Evolutionary conservation across 1,284 basidiomycete genomes (phyloP), one percentile per base, ranked within the genome.

Genomic region (Tremellales sp.): DNA sequence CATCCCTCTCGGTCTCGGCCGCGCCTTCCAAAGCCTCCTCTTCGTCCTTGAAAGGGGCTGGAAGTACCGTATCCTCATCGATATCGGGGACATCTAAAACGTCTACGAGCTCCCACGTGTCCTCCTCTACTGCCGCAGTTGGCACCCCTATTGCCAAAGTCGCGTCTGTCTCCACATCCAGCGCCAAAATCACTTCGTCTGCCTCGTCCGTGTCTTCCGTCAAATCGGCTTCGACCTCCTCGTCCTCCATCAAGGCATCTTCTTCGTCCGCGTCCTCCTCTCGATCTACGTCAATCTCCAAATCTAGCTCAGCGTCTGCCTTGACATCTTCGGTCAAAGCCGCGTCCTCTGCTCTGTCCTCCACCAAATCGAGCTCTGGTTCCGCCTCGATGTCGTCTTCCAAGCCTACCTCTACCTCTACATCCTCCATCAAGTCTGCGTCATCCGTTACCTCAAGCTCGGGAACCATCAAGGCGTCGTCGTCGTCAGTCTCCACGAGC

Each of bases 301-400:
- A 27, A 29, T n/a, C 32, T 34, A 19, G 33, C 14, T 14, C 7
- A 25, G 4, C 43, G 3, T 8, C 36, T 22, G 27, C 24, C 10
- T 18, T 16, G 4, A 18, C 40, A 16, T 19, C 26, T 24, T 26
- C n/a, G 10, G 29, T 10, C n/a, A n/a, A n/a, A 31, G 19, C 16
- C 19, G 34, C 67, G 1, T 54, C 67, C 8, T 52, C 65, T 27
- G 53, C 65, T 0, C 60, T 75, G 2, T 58, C 71, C 6, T 61
- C 61, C 5, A n/a, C n/a, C n/a, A n/a, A n/a, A n/a, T n/a, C n/a
- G n/a, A n/a, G n/a, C n/a, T n/a, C n/a, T n/a, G n/a, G n/a, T n/a
- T 57, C 65, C 8, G 45, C 64, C 5, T 42, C 70, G 7, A 37
- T 67, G 9, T 65, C 69, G 28, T 55, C 63, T 33, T 16, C 66